Evolutionary conservation across 345 rosid genomes (phyloP).

Genomic region (Theobroma cacao): DNA sequence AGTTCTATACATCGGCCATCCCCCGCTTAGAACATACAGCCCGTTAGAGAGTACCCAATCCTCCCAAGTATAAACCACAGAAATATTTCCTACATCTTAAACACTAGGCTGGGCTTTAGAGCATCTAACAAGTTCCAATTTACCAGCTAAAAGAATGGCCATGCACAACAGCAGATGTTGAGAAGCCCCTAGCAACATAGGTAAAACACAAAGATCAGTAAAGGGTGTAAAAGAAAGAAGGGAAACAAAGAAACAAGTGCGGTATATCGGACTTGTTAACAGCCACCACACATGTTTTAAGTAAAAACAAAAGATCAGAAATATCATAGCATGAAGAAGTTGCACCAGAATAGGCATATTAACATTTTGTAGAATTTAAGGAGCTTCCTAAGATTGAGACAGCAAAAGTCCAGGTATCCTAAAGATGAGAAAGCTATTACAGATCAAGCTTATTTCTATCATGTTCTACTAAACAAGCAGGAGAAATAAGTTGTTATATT

Average conservation of each 20-base stretch:
- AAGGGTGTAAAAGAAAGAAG: no score
- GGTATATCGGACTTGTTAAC: no score
- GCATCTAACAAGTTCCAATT: background rate
- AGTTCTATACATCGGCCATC: no score
- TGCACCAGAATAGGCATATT: background rate
- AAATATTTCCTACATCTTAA: background rate
- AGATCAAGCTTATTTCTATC: background rate
- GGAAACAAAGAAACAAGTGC: no score
- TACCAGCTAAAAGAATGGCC: background rate
- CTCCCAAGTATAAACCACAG: no score
- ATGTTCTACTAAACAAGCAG: no score
- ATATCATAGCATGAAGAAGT: background rate
- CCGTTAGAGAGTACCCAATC: no score
- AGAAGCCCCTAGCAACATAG: no score
- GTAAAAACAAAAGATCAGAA: background rate
- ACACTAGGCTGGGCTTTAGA: background rate
- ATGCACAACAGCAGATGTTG: background rate
- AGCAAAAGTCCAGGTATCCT: background rate
- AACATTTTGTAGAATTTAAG: background rate
- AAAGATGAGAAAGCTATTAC: background rate
- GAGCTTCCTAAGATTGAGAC: background rate
- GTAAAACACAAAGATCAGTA: no score
- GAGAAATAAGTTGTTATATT: background rate
- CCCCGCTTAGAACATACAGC: no score
- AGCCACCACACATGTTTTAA: no score